Evolutionary conservation across 345 rosid species (phyloP), one percentile per base, ranked within the genome.

Genomic region (Brassica carinata): DNA sequence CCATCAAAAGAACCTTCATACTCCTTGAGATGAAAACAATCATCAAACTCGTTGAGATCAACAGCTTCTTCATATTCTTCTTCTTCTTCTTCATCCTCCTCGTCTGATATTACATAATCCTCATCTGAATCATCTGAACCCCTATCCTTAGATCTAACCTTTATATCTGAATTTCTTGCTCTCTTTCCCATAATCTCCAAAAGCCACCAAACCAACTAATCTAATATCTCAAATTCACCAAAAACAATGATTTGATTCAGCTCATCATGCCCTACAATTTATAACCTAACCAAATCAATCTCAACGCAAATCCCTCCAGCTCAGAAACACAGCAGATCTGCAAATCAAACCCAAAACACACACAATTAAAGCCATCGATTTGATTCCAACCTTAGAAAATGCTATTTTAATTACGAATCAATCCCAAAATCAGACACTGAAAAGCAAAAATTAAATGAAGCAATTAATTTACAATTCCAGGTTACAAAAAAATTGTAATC

Each of bases 61-160:
- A 5, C 57, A 51, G 18, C 18, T 51, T 87, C 92, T 55, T 87
- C 97, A 0, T 97, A 89, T 14, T 81, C 90, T 48, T 84, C 88
- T 53, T 82, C 83, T 71, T 88, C 94, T 15, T 81, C 90, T 38
- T 84, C 88, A 38, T 82, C 83, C 69, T 88, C 94, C 82, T 89
- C 97, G 45, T 89, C 85, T 0, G 97, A 96, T 82, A 90, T 79
- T 38, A 92, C 98, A 79, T 91, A 96, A 88, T 96, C 99, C 86
- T 96, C 98, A 85, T 96, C 99, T 0, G 99, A 96, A 78, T 88
- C 97, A 82, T 96, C 98, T 1, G 99, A 96, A 76, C 77, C 90
- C 34, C 79, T 83, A 68, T 87, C 89, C 64, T 87, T 84, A 34
- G 89, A 86, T 87, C 89, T 83, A 53, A 67, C 80, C 85, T 82